A percentile compares a stretch with the other conserved stretches of the same genome.
phyloP scores from a whole-genome alignment of 2,329 filamentous ascomycete species.

The Fusarium clavum region DNA sequence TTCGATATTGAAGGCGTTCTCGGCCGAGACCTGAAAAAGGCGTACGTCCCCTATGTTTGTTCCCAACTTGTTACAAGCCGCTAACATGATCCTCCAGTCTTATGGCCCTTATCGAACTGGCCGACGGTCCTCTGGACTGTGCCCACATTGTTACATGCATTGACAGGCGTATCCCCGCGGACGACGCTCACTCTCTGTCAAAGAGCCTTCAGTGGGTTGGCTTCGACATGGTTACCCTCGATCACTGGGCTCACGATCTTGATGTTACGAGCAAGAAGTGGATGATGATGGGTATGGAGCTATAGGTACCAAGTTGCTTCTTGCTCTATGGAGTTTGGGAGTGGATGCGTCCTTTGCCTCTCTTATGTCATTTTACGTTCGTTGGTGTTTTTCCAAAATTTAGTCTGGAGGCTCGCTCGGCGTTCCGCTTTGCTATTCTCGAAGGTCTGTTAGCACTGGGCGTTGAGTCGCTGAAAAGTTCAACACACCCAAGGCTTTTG shows the following conservation, averaged over 20 bases:
- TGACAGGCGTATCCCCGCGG: constrained; percentile 74
- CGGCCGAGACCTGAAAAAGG: constrained; percentile 84
- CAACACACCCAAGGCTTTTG: constrained; percentile 24
- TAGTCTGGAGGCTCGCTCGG: constrained; percentile 20
- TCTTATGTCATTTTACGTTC: constrained; percentile 27
- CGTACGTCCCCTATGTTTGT: constrained; percentile 65
- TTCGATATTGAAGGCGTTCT: constrained; percentile 78
- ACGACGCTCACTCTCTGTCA: constrained; percentile 74
- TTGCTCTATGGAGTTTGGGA: constrained; percentile 38
- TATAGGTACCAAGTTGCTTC: constrained; percentile 64
- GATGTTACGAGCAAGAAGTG: constrained; percentile 80
- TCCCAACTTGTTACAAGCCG: background rate
- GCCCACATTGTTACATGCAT: constrained; percentile 83
- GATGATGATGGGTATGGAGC: constrained; percentile 90
- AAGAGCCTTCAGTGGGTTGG: constrained; percentile 94
- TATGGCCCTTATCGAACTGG: constrained; percentile 90
- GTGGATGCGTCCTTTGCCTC: constrained; percentile 35
- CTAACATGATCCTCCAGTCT: constrained; percentile 64
- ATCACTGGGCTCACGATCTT: constrained; percentile 74
- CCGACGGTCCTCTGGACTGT: constrained; percentile 80
- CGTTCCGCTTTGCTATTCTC: constrained; percentile 28
- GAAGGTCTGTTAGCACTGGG: constrained; percentile 32
- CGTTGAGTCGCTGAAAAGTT: constrained; percentile 38
- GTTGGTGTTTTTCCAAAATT: constrained; percentile 35
- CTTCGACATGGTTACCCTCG: constrained; percentile 84